Percentiles rank a stretch among this genome's conserved stretches.
phyloP scores from a whole-genome alignment of 768 basidiomycete species.

The Tephrocybe sp. region DNA sequence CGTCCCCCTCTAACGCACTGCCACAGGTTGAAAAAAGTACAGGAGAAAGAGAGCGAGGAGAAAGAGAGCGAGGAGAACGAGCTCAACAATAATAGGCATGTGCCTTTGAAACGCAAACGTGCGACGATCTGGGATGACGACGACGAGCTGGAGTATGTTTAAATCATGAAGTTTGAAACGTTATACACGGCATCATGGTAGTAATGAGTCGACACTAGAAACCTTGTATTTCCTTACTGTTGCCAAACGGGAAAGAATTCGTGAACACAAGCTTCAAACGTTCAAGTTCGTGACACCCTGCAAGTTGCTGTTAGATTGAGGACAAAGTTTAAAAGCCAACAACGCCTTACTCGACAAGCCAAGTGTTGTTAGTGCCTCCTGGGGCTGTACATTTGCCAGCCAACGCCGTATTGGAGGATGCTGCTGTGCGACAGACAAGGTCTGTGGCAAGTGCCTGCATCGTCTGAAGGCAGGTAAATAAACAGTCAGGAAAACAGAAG shows the following conservation, averaged over 20 bases:
- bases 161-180: too few species aligned
- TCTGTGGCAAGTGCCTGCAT: neutral
- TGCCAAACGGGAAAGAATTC: too few species aligned
- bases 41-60: neutral
- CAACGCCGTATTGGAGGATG: neutral
- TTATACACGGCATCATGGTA: too few species aligned
- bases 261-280: too few species aligned
- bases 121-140: neutral
- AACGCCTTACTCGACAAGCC: conserved; percentile 4
- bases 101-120: conserved; percentile 1
- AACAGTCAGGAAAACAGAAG: neutral
- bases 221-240: too few species aligned
- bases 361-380: neutral
- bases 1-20: too few species aligned
- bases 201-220: too few species aligned
- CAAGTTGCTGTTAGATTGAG: neutral
- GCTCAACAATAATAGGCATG: neutral
- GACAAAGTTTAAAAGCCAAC: neutral
- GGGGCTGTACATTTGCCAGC: conserved; percentile 1
- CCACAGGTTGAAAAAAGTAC: neutral
- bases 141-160: conserved; percentile 6
- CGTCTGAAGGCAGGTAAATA: neutral
- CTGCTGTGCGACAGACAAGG: neutral
- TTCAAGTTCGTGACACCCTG: neutral
- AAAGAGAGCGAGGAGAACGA: neutral